These are phyloP conservation scores for Metschnikowia corniflorae DNA, from an alignment of 805 yeast species.

Conservation along the genomic window DNA sequence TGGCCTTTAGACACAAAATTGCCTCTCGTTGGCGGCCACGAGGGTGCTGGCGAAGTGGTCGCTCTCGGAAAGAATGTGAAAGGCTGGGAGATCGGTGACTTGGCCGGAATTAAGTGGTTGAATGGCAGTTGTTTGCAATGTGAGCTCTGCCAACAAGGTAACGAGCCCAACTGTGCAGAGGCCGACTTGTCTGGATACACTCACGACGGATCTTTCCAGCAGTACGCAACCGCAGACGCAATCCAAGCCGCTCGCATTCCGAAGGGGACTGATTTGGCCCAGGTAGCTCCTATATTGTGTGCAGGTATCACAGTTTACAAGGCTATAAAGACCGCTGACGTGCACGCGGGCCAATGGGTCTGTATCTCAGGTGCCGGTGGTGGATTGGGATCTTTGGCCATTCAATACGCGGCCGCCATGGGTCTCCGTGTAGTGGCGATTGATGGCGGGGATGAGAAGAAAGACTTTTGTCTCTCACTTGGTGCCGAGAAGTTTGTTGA, in stretches of 20 bases:
- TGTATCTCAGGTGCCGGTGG: slow-evolving; percentile 79
- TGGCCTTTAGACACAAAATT: slow-evolving; percentile 44
- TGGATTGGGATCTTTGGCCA: slow-evolving; percentile 73
- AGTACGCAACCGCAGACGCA: slow-evolving; percentile 63
- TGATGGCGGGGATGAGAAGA: slow-evolving; percentile 71
- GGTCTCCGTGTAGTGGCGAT: slow-evolving; percentile 66
- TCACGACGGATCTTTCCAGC: slow-evolving; percentile 68
- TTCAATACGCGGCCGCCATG: slow-evolving; percentile 75
- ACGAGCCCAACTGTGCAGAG: slow-evolving; percentile 54
- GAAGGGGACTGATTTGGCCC: slow-evolving; percentile 49
- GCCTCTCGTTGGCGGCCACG: slow-evolving; percentile 48
- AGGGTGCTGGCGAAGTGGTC: slow-evolving; percentile 48
- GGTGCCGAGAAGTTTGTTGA: slow-evolving; percentile 68
- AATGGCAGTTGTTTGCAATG: slow-evolving; percentile 43
- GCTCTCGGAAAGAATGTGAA: slow-evolving; percentile 39
- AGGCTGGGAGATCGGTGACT: slow-evolving; percentile 43
- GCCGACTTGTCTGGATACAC: slow-evolving; percentile 75
- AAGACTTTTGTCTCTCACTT: slow-evolving; percentile 42
- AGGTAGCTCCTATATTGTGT: slow-evolving; percentile 61
- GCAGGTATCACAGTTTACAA: slow-evolving; percentile 69
- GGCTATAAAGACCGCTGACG: slow-evolving; percentile 58
- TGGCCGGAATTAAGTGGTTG: slow-evolving; percentile 46
- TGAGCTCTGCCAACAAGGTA: slow-evolving; percentile 39
- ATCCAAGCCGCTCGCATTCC: slow-evolving; percentile 62
- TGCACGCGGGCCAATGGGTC: slow-evolving; percentile 68